Evolutionary conservation across 1,284 basidiomycete genomes (phyloP), one percentile per base, ranked within the genome.

Genomic region (Xerocomus amazonicus): DNA sequence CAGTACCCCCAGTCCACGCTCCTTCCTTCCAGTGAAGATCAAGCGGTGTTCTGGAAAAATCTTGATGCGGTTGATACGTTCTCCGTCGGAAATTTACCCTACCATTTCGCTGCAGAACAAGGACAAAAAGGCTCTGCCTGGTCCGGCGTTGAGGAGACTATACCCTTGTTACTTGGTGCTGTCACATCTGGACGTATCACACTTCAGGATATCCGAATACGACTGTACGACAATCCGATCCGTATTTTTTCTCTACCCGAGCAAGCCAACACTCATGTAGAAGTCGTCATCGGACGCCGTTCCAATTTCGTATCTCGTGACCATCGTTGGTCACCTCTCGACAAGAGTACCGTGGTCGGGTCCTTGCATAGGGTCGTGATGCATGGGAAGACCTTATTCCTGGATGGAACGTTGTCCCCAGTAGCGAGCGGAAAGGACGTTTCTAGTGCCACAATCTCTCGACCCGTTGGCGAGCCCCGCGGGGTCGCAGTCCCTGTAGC

Each of bases 231-330:
- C 62, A 97, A 97, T 70, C 96, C 96, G 6, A 81, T 91, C 45
- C 79, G 83, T 46, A 97, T 99, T 66, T 98, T 99, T 62, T 87
- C 87, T 40, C 78, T 99, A 12, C 84, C 91, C 2, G 91, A 95
- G 50, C 92, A 93, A 65, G 65, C 81, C 8, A 81, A 92, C 56
- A 94, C 94, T 2, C 89, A 88, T 60, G 91, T 98, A 42, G 97
- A 99, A 66, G 90, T 98, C 39, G 92, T 97, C 57, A 76, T 95
- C 38, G 90, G 90, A 58, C 82, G 96, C 47, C 80, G 80, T 51
- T 77, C 81, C 19, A 75, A 74, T 34, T 92, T 91, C 65, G 66
- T 65, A 7, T 68, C 68, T 43, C 73, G 73, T 26, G 59, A 70
- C 8, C 66, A 72, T 14, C 72, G 74, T 38, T 99, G 96, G 96